Percentiles rank a stretch among this genome's conserved stretches.
phyloP scores from a whole-genome alignment of 768 basidiomycete species.

The Trametes maxima region DNA sequence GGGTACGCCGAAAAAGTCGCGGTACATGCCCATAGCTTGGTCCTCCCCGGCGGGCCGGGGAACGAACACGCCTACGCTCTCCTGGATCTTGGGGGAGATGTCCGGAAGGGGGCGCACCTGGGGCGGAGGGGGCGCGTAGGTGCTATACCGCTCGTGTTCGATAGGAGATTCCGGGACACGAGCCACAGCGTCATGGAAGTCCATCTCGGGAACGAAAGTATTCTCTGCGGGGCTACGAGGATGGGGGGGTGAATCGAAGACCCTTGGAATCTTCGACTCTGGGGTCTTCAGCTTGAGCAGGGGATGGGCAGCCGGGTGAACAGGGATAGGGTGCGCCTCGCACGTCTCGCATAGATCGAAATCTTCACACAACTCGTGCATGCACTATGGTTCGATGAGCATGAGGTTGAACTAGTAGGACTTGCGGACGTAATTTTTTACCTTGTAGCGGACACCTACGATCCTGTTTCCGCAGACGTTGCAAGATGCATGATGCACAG shows the following conservation, averaged over 20 bases:
- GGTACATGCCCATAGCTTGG: too few species aligned
- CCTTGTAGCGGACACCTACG: conserved; percentile 73
- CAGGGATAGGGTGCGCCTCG: conserved; percentile 76
- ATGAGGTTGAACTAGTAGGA: background rate
- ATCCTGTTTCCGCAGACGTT: conserved; percentile 61
- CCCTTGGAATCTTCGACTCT: conserved; percentile 47
- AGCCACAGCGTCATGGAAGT: background rate
- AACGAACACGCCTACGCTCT: background rate
- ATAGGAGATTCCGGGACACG: background rate
- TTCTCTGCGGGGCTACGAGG: background rate
- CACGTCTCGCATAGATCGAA: conserved; percentile 81
- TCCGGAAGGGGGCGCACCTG: conserved; percentile 16
- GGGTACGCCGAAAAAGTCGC: too few species aligned
- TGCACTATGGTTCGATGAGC: conserved; percentile 51
- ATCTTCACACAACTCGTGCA: conserved; percentile 75
- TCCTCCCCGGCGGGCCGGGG: background rate
- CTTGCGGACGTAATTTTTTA: conserved; percentile 28
- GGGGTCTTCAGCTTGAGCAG: conserved; percentile 70
- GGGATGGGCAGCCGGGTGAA: conserved; percentile 73
- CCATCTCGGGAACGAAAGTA: background rate
- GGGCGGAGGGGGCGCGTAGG: conserved; percentile 6
- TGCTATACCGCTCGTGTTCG: background rate
- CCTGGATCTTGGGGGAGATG: conserved; percentile 7
- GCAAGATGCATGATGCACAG: conserved; percentile 61
- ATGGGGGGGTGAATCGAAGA: background rate